phyloP scores from a whole-genome alignment of 768 basidiomycete species.

The Boletellus ananas region DNA sequence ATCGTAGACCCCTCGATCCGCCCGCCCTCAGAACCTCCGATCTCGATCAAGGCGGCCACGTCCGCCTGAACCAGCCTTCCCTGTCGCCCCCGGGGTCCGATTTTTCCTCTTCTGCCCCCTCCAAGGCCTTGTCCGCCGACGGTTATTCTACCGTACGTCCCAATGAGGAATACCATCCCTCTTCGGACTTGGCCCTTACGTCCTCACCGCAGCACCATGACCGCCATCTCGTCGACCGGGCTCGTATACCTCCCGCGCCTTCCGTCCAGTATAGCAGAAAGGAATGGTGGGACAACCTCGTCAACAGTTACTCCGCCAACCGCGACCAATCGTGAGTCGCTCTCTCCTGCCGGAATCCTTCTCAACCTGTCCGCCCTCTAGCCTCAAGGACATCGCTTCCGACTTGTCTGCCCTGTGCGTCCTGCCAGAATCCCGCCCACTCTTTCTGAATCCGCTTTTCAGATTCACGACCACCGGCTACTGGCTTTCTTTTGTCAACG shows the following conservation, averaged over 20 bases:
- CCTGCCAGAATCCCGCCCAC: not conserved
- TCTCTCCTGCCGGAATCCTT: not conserved
- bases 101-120: conserved; percentile 26
- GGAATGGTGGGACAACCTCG: conserved; percentile 49
- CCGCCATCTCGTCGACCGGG: conserved; percentile 26
- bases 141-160: conserved; percentile 24
- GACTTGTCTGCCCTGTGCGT: conserved; percentile 55
- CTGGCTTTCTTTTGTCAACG: conserved; percentile 67
- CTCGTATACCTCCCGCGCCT: conserved; percentile 27
- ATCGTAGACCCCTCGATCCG: conserved; percentile 27
- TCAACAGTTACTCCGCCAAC: conserved; percentile 39
- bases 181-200: not conserved
- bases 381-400: conserved; percentile 45
- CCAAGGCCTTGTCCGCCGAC: conserved; percentile 28
- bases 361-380: conserved; percentile 21
- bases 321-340: conserved; percentile 41
- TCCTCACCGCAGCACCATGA: conserved; percentile 24
- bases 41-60: conserved; percentile 22
- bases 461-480: conserved; percentile 65
- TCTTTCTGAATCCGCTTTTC: conserved; percentile 9
- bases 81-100: conserved; percentile 32
- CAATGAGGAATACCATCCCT: not conserved
- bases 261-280: conserved; percentile 33
- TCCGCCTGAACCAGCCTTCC: conserved; percentile 28
- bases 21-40: conserved; percentile 25